A percentile compares a stretch with the other conserved stretches of the same genome.
Evolutionary conservation across 768 basidiomycete genomes (phyloP).

Genomic region (Rhizopogon roseolus): DNA sequence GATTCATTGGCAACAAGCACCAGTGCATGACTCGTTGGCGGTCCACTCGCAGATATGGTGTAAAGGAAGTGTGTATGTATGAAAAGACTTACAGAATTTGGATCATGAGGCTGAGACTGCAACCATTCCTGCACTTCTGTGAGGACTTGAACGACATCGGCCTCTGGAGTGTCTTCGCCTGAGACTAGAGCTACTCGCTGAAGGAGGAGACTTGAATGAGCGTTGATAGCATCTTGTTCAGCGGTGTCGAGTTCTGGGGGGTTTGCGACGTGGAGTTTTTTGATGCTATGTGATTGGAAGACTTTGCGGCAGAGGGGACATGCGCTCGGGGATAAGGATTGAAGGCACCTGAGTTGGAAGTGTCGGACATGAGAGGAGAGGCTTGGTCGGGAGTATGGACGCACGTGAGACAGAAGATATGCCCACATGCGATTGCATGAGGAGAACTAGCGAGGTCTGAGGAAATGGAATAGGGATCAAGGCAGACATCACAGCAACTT

Average conservation of each 20-base stretch:
- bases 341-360: constrained; percentile 46
- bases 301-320: constrained; percentile 68
- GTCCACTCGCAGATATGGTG: no score
- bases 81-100: constrained; percentile 26
- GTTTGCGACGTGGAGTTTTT: constrained; percentile 62
- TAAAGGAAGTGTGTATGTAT: not conserved
- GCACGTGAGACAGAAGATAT: constrained; percentile 68
- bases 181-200: constrained; percentile 32
- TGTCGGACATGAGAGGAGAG: constrained; percentile 5
- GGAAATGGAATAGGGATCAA: constrained; percentile 54
- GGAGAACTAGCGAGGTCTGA: constrained; percentile 47
- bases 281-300: constrained; percentile 52
- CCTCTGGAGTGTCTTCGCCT: constrained; percentile 25
- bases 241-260: constrained; percentile 32
- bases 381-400: constrained; percentile 23
- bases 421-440: constrained; percentile 72
- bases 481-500: constrained; percentile 74
- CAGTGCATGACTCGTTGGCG: not conserved
- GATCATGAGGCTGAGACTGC: constrained; percentile 33
- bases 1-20: not conserved
- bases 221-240: constrained; percentile 36
- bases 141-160: constrained; percentile 34
- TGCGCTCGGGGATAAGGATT: constrained; percentile 40
- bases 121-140: constrained; percentile 52
- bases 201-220: constrained; percentile 31